Conservation (phyloP, 495 filamentous ascomycete species). For the Monascus purpureus region DNA sequence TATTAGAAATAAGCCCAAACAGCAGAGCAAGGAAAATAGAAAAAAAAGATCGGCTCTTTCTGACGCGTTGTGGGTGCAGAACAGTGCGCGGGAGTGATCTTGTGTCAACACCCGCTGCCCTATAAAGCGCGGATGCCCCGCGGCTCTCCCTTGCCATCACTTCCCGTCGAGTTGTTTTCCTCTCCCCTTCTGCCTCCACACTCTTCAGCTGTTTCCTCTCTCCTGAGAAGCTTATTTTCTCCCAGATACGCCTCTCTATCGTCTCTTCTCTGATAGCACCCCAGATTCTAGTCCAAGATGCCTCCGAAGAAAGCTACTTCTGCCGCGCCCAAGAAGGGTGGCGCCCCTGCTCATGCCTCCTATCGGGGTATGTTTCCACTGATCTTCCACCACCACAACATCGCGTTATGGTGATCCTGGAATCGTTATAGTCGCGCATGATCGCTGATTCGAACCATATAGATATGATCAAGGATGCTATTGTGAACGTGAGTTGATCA, state of each 20-base stretch:
- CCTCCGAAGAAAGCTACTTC: slow-evolving; percentile 39
- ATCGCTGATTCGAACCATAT: slow-evolving; percentile 35
- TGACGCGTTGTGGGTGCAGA: too few relatives aligned
- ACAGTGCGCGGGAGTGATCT: slow-evolving; percentile 27
- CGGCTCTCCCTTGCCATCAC: slow-evolving; percentile 25
- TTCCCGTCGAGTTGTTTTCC: slow-evolving; percentile 17
- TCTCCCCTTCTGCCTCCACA: slow-evolving; percentile 16
- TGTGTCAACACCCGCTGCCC: slow-evolving; percentile 31
- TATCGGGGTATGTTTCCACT: slow-evolving; percentile 45
- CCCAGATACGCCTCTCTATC: neutral
- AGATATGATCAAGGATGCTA: slow-evolving; percentile 59
- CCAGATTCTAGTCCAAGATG: too few relatives aligned
- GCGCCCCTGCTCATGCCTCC: slow-evolving; percentile 37
- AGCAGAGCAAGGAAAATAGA: too few relatives aligned
- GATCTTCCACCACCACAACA: slow-evolving; percentile 25
- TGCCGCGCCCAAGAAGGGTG: slow-evolving; percentile 38
- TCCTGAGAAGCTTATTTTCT: neutral
- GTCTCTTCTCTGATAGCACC: too few relatives aligned
- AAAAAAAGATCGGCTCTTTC: too few relatives aligned
- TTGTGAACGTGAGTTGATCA: slow-evolving; percentile 48
- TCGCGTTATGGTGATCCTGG: slow-evolving; percentile 24
- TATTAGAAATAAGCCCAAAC: too few relatives aligned
- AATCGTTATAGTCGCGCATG: slow-evolving; percentile 27
- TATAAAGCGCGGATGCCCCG: slow-evolving; percentile 41
- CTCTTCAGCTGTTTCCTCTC: neutral